A percentile compares a stretch with the other conserved stretches of the same genome.
Conservation (phyloP, 306 rosid genomes). For the Senna siamea region DNA sequence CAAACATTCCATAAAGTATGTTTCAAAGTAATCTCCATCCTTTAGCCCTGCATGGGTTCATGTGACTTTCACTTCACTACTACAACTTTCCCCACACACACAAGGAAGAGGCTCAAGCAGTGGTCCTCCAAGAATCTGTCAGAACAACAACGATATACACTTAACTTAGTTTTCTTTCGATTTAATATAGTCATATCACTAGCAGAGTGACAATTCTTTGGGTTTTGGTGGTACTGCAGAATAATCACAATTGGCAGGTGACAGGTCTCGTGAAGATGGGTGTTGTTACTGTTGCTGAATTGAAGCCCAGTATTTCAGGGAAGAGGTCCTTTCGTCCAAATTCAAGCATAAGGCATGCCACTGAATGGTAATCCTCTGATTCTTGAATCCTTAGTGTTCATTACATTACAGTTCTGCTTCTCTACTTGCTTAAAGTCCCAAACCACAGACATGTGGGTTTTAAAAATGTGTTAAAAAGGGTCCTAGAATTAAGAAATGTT, state of each 20-base stretch:
- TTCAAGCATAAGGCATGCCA: slow-evolving; percentile 76
- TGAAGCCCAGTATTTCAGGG: slow-evolving; percentile 95
- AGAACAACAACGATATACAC: slow-evolving; percentile 33
- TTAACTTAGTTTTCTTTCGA: neutral
- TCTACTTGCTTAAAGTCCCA: too few relatives aligned
- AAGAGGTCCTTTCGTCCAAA: slow-evolving; percentile 81
- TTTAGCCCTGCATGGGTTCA: slow-evolving; percentile 62
- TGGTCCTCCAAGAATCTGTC: slow-evolving; percentile 45
- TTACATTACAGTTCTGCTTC: neutral
- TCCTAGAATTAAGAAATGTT: neutral
- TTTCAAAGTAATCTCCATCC: slow-evolving; percentile 50
- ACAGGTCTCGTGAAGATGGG: slow-evolving; percentile 67
- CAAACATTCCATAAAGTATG: slow-evolving; percentile 57
- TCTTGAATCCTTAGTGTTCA: neutral
- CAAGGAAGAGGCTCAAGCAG: slow-evolving; percentile 34
- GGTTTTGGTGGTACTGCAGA: too few relatives aligned
- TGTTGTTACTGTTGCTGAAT: slow-evolving; percentile 82
- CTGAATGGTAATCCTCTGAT: slow-evolving; percentile 61
- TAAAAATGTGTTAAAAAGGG: neutral
- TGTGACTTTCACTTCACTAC: slow-evolving; percentile 60
- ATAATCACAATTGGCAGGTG: too few relatives aligned
- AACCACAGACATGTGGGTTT: neutral
- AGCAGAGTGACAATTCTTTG: slow-evolving; percentile 40
- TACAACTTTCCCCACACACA: slow-evolving; percentile 42
- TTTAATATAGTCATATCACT: slow-evolving; percentile 27